A percentile compares a stretch with the other conserved stretches of the same genome.
Conservation (phyloP, 768 basidiomycete species). For the Macrolepiota fuliginosa region DNA sequence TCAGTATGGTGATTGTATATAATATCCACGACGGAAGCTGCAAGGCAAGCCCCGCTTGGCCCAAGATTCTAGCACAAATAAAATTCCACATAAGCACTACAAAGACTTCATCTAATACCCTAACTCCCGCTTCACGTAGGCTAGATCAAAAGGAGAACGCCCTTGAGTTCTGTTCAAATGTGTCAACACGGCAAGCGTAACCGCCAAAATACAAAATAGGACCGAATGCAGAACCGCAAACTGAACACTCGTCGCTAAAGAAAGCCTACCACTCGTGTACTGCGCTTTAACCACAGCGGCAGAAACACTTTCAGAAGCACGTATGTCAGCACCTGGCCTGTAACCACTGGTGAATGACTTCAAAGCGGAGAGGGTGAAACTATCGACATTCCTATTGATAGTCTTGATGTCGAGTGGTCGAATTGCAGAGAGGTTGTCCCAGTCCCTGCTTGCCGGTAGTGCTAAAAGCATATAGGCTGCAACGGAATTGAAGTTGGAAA, state of each 20-base stretch:
- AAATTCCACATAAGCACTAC: too few relatives aligned
- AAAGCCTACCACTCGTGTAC: background rate
- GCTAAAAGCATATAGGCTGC: background rate
- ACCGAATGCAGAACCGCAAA: too few relatives aligned
- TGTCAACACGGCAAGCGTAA: background rate
- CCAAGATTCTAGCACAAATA: too few relatives aligned
- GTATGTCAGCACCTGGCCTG: background rate
- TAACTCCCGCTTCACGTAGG: background rate
- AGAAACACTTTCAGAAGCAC: background rate
- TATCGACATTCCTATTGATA: background rate
- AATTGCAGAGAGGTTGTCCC: background rate
- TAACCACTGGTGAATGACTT: constrained; percentile 3
- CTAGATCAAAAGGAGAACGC: background rate
- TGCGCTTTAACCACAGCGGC: background rate
- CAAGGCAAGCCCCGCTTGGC: too few relatives aligned
- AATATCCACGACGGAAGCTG: too few relatives aligned
- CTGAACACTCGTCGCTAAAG: background rate
- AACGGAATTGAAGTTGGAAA: background rate
- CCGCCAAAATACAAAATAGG: background rate
- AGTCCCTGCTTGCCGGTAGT: background rate
- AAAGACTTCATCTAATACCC: too few relatives aligned
- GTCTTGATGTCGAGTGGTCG: background rate
- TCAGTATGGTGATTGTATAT: too few relatives aligned
- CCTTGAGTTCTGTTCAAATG: background rate
- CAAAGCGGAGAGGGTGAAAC: constrained; percentile 2